A percentile compares a stretch with the other conserved stretches of the same genome.
phyloP scores from a whole-genome alignment of 306 rosid species.

The Ochetophila trinervis region DNA sequence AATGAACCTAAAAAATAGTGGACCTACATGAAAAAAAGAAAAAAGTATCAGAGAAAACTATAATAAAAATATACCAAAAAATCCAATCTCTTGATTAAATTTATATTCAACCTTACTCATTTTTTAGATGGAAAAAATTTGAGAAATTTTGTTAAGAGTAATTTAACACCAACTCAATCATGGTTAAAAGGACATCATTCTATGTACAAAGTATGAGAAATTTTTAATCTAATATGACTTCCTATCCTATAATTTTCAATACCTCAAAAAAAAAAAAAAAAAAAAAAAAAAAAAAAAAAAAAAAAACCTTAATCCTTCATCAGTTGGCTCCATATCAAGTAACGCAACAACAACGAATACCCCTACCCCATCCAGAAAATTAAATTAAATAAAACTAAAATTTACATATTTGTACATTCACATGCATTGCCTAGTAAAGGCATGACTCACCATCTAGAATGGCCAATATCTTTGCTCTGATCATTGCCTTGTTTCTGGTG shows the following conservation, averaged over 20 bases:
- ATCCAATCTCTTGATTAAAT: too few relatives aligned
- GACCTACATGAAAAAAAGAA: too few relatives aligned
- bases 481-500: constrained; percentile 40
- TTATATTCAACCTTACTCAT: constrained; percentile 1
- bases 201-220: constrained; percentile 16
- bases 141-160: neutral
- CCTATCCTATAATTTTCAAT: constrained; percentile 21
- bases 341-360: neutral
- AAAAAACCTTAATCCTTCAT: neutral
- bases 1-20: too few relatives aligned
- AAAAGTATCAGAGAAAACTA: too few relatives aligned
- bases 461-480: constrained; percentile 15
- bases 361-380: neutral
- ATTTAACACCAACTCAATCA: constrained; percentile 5
- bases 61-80: too few relatives aligned
- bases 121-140: constrained; percentile 3
- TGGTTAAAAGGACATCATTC: neutral
- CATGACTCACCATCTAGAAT: constrained; percentile 16
- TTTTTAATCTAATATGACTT: constrained; percentile 5
- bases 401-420: constrained; percentile 20
- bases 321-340: constrained; percentile 12
- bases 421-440: constrained; percentile 20
- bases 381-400: neutral
- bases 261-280: too few relatives aligned
- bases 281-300: too few relatives aligned